Base-by-base conservation (phyloP, 345 rosid genomes). In the Lepidium africanum region DNA sequence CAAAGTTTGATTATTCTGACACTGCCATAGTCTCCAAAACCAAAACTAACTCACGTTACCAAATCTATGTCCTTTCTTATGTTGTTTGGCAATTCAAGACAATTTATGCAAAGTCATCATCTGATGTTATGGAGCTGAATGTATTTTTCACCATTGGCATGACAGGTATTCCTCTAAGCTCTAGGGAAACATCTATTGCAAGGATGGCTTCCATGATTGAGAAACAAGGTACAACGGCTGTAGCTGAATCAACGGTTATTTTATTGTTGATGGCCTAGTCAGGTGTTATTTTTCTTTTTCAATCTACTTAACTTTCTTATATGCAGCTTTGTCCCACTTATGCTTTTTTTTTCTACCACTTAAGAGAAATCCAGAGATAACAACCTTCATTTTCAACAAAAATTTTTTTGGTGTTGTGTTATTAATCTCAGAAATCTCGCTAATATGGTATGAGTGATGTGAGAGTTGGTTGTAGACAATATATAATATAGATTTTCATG, bases 191-290 rank as follows among this genome's bases (percentile, higher is more conserved):
- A 43, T 96, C 98, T 62, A 81, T 90, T 73, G 93, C 97, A 19
- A 85, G 93, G 80, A 90, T 92, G 97, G 97, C 98, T 69, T 84
- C 98, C 64, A 88, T 92, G 97, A 90, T 92, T 67, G 98, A 92
- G 83, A 88, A 80, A 71, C 98, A 92, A 82, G 98, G 97, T 77
- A 82, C 86, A 50, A 84, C 90, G 1, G 98, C 98, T 76, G 87
- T 92, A 4, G 98, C 90, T 38, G 98, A 92, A 75, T 81, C 96
- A n/a, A 78, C 80, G 60, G 87, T 83, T 38, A 79, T 75, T 92
- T 92, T 53, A 87, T 90, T 59, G 98, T 90, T 27, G 98, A 92
- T 79, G 98, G 98, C 67, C 96, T 90, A 96, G 97, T 90, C 66
- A n/a, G 45, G 17, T 65, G 6, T 27, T 64, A 23, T 64, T 64